phyloP scores from a whole-genome alignment of 1,284 basidiomycete species.

The Microbotryum saponariae region DNA sequence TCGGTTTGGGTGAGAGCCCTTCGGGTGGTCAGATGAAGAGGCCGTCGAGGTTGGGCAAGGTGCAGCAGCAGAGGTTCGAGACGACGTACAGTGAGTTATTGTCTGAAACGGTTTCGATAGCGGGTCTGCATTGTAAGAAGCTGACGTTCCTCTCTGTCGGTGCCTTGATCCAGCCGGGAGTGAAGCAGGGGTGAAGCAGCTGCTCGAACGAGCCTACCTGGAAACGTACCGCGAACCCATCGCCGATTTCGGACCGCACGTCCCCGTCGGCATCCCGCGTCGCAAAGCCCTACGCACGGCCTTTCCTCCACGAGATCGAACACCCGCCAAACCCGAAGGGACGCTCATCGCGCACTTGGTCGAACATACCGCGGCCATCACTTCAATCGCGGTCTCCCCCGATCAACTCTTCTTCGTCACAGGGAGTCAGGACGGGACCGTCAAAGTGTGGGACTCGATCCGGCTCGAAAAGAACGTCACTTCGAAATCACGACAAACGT shows the following conservation, averaged over 20 bases:
- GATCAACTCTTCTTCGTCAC: constrained; percentile 93
- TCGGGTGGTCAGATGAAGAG: not conserved
- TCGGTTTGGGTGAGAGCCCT: constrained; percentile 1
- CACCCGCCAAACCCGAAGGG: constrained; percentile 50
- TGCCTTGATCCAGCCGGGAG: constrained; percentile 54
- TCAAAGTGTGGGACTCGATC: constrained; percentile 76
- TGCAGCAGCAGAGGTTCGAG: constrained; percentile 23
- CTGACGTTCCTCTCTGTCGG: not conserved
- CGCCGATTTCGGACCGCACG: constrained; percentile 77
- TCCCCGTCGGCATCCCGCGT: constrained; percentile 45
- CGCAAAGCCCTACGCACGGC: constrained; percentile 43
- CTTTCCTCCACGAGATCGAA: constrained; percentile 32
- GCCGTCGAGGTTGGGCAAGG: not conserved
- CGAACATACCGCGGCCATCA: constrained; percentile 72
- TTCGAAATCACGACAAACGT: constrained; percentile 42
- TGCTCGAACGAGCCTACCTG: constrained; percentile 76
- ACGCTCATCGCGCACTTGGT: constrained; percentile 75
- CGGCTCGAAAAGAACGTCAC: constrained; percentile 66
- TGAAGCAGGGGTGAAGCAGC: constrained; percentile 72
- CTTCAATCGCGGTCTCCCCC: constrained; percentile 74
- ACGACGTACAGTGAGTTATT: constrained; percentile 55
- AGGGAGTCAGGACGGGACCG: constrained; percentile 71
- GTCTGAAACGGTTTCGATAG: not conserved
- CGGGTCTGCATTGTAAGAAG: not conserved
- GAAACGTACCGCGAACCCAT: constrained; percentile 73